A percentile compares a stretch with the other conserved stretches of the same genome.
phyloP scores from a whole-genome alignment of 768 basidiomycete genomes.

The Boletus patriciae region DNA sequence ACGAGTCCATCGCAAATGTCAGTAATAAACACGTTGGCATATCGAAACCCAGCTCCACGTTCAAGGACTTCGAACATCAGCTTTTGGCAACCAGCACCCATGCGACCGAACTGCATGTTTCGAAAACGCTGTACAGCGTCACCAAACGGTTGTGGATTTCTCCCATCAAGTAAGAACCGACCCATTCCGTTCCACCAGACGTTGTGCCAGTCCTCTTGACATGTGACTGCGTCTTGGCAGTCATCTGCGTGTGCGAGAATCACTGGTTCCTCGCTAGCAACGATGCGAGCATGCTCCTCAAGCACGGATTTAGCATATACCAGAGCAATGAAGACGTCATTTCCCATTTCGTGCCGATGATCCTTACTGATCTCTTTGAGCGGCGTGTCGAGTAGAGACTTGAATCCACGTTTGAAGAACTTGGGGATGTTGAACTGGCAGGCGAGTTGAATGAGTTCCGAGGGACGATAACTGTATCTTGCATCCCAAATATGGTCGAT shows the following conservation, averaged over 20 bases:
- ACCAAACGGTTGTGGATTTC: background rate
- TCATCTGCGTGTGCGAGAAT: background rate
- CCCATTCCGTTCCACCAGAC: background rate
- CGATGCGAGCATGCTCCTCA: background rate
- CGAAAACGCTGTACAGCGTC: background rate
- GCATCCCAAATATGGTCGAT: background rate
- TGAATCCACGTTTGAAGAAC: background rate
- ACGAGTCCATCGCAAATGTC: no score
- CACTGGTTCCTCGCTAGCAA: background rate
- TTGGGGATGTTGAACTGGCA: background rate
- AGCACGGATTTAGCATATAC: background rate
- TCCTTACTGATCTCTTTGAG: background rate
- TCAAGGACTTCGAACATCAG: background rate
- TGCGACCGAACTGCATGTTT: background rate
- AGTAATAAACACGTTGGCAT: no score
- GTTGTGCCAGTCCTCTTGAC: no score
- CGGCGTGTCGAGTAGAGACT: background rate
- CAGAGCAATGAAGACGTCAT: background rate
- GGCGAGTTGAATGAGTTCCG: background rate
- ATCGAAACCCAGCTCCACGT: no score
- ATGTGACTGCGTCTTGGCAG: background rate
- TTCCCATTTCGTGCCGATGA: background rate
- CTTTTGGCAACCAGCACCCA: background rate
- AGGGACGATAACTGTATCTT: background rate
- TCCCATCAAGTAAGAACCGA: background rate